A percentile compares a stretch with the other conserved stretches of the same genome.
Conservation (phyloP, 176 grass and related monocot species). For the Olyra latifolia region DNA sequence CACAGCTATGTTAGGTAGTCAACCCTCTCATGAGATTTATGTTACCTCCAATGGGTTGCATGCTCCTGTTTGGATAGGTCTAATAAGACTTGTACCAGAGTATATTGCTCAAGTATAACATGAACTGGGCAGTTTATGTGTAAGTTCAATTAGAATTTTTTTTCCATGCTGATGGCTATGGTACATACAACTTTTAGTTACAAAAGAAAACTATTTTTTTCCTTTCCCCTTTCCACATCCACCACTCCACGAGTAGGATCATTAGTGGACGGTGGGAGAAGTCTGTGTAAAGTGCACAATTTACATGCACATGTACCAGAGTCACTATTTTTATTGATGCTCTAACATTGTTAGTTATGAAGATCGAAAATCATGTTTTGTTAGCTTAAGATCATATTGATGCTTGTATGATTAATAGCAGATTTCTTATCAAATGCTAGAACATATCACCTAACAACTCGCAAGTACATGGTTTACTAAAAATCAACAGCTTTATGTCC, state of each 20-base stretch:
- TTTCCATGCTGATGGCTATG: not conserved
- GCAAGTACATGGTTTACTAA: slow-evolving; percentile 5
- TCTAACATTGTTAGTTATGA: slow-evolving; percentile 8
- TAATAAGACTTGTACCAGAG: not conserved
- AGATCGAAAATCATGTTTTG: not conserved
- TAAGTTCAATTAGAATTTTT: not conserved
- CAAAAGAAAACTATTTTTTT: not conserved
- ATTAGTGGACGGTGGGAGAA: not conserved
- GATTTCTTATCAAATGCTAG: not conserved
- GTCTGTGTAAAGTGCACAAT: not conserved
- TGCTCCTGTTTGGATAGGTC: not conserved
- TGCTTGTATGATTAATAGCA: not conserved
- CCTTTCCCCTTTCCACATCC: not conserved
- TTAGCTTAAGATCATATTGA: slow-evolving; percentile 2
- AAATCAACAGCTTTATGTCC: not conserved
- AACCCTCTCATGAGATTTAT: not conserved
- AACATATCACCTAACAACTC: slow-evolving; percentile 15
- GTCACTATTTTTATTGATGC: not conserved
- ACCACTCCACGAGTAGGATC: not conserved
- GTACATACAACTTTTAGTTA: not conserved
- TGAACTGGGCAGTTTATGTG: slow-evolving; percentile 16
- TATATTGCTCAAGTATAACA: not conserved
- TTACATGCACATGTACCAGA: not conserved
- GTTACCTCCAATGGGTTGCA: not conserved
- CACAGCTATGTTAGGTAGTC: not conserved